Conservation (phyloP, 768 basidiomycete genomes). For the Podaxis sp. region DNA sequence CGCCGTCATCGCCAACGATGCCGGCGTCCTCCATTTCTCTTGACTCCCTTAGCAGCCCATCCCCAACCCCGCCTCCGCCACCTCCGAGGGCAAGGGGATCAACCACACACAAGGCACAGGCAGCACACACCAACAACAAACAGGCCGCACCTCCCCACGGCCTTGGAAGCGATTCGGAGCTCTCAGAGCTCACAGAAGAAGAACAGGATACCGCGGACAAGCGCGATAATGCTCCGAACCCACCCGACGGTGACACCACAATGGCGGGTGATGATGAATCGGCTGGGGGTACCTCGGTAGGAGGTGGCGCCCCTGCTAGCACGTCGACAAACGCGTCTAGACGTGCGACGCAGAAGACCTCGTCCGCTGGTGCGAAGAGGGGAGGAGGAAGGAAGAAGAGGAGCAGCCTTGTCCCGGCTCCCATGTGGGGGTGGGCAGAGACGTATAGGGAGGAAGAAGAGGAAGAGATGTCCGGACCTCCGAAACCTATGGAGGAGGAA, state of each 20-base stretch:
- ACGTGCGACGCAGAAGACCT: slow-evolving; percentile 7
- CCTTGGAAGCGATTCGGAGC: slow-evolving; percentile 66
- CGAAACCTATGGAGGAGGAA: slow-evolving; percentile 60
- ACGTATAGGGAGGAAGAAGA: slow-evolving; percentile 41
- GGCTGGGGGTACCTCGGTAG: slow-evolving; percentile 11
- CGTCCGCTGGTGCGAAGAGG: slow-evolving; percentile 20
- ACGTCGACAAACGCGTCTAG: slow-evolving; percentile 19
- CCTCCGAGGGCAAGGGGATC: slow-evolving; percentile 20
- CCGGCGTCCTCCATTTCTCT: slow-evolving; percentile 44
- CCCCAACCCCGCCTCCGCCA: slow-evolving; percentile 50
- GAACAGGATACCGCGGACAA: slow-evolving; percentile 48
- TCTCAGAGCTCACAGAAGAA: slow-evolving; percentile 82
- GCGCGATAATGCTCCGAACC: slow-evolving; percentile 19
- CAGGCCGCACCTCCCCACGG: slow-evolving; percentile 17
- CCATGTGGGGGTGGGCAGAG: slow-evolving; percentile 87
- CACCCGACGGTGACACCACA: slow-evolving; percentile 10
- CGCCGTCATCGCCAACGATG: slow-evolving; percentile 24
- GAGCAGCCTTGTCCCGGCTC: slow-evolving; percentile 68
- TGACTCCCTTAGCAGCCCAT: slow-evolving; percentile 63
- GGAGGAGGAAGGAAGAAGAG: slow-evolving; percentile 43
- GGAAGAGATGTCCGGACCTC: slow-evolving; percentile 55
- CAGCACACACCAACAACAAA: slow-evolving; percentile 22
- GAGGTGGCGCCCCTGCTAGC: slow-evolving; percentile 11
- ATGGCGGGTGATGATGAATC: slow-evolving; percentile 20
- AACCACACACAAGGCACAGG: slow-evolving; percentile 12